Percentiles rank a stretch among this genome's conserved stretches.
These are phyloP conservation scores for Penicillium sp. DNA, from an alignment of 2,329 filamentous ascomycete genomes.

Conservation along the genomic window DNA sequence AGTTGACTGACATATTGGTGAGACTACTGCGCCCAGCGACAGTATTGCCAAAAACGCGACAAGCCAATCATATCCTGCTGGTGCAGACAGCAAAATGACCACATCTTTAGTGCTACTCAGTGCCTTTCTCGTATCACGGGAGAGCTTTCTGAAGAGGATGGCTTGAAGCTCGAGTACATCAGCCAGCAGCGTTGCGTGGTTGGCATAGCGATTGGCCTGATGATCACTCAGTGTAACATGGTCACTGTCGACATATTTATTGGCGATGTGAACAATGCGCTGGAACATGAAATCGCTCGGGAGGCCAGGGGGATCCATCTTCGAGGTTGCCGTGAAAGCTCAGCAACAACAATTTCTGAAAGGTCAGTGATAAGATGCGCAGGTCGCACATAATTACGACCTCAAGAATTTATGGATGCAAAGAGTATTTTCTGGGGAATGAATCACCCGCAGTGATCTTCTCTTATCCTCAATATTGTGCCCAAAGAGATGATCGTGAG, in stretches of 20 bases:
- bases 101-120: neutral
- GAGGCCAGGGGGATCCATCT: neutral
- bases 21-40: neutral
- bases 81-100: neutral
- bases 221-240: neutral
- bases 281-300: neutral
- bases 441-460: neutral
- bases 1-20: neutral
- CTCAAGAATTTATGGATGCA: neutral
- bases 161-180: neutral
- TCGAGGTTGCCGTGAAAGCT: neutral
- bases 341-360: too few relatives aligned
- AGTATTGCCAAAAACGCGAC: neutral
- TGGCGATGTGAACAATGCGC: neutral
- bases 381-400: too few relatives aligned
- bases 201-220: neutral
- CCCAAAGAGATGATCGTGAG: neutral
- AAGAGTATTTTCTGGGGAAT: neutral
- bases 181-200: neutral
- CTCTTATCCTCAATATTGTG: neutral
- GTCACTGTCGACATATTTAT: neutral
- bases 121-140: neutral
- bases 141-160: neutral
- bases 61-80: neutral
- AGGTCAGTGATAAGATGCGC: too few relatives aligned